These are phyloP conservation scores for Hypoxylon fragiforme DNA, from an alignment of 495 filamentous ascomycete genomes.

Conservation along the genomic window DNA sequence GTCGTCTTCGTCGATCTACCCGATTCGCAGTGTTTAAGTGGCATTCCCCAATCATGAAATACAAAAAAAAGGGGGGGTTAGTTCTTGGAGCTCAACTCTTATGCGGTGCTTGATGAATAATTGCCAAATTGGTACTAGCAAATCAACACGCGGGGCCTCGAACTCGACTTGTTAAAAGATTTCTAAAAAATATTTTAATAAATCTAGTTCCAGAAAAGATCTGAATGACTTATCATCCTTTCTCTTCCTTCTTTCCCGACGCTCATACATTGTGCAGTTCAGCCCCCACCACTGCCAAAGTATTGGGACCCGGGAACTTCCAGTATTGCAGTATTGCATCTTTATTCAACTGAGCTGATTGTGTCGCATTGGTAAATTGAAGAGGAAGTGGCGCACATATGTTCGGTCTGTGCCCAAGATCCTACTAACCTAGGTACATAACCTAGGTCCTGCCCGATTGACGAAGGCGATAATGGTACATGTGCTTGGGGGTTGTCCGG, in stretches of 20 bases:
- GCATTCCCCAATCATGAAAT: too few species aligned
- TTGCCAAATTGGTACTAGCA: constrained; percentile 10
- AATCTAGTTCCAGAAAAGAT: too few species aligned
- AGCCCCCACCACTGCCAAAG: constrained; percentile 27
- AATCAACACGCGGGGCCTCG: constrained; percentile 16
- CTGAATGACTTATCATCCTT: constrained; percentile 12
- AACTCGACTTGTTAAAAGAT: too few species aligned
- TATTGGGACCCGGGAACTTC: constrained; percentile 19
- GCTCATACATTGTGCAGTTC: too few species aligned
- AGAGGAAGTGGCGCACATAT: constrained; percentile 15
- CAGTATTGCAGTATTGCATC: constrained; percentile 3
- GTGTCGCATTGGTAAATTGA: constrained; percentile 9
- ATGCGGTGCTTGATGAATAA: too few species aligned
- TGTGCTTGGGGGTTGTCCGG: constrained; percentile 25
- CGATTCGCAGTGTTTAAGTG: too few species aligned
- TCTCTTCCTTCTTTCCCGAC: too few species aligned
- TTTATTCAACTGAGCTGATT: background rate
- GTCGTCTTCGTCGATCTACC: too few species aligned
- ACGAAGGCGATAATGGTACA: constrained; percentile 14
- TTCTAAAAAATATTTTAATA: too few species aligned
- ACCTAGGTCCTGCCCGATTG: background rate
- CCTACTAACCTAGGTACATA: background rate
- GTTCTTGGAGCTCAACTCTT: too few species aligned
- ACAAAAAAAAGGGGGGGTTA: too few species aligned
- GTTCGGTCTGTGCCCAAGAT: too few species aligned